A percentile compares a stretch with the other conserved stretches of the same genome.
These are phyloP conservation scores for Pyricularia grisea DNA, from an alignment of 2,329 filamentous ascomycete genomes.

Conservation along the genomic window DNA sequence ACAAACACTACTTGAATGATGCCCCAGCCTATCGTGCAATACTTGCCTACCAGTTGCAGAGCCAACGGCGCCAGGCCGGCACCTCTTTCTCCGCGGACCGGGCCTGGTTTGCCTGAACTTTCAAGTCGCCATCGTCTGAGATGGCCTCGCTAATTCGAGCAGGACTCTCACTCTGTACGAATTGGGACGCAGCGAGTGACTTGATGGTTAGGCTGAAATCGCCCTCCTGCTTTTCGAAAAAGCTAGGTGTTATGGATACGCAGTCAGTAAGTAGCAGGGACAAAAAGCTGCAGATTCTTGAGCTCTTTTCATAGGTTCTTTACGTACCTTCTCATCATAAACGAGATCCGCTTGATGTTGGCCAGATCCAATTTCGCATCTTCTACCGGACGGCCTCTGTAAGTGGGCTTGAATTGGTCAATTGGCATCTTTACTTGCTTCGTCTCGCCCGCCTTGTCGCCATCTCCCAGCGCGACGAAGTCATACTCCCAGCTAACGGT, in stretches of 20 bases:
- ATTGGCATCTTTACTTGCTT: constrained; percentile 48
- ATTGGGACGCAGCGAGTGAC: constrained; percentile 1
- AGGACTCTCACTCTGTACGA: neutral
- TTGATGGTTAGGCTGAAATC: constrained; percentile 48
- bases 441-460: constrained; percentile 15
- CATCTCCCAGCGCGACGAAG: constrained; percentile 36
- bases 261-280: neutral
- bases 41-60: neutral
- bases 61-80: neutral
- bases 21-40: neutral
- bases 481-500: constrained; percentile 67
- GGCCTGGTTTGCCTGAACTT: neutral
- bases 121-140: neutral
- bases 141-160: neutral
- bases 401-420: constrained; percentile 59
- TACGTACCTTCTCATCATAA: constrained; percentile 80
- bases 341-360: constrained; percentile 55
- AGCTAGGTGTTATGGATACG: constrained; percentile 36
- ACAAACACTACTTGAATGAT: neutral
- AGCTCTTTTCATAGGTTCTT: too few relatives aligned
- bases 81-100: neutral
- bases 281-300: too few relatives aligned
- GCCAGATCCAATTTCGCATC: constrained; percentile 50
- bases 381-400: constrained; percentile 56
- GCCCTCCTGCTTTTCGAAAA: constrained; percentile 66